These are phyloP conservation scores for Brassica cretica DNA, from an alignment of 345 rosid genomes.

Conservation along the genomic window DNA sequence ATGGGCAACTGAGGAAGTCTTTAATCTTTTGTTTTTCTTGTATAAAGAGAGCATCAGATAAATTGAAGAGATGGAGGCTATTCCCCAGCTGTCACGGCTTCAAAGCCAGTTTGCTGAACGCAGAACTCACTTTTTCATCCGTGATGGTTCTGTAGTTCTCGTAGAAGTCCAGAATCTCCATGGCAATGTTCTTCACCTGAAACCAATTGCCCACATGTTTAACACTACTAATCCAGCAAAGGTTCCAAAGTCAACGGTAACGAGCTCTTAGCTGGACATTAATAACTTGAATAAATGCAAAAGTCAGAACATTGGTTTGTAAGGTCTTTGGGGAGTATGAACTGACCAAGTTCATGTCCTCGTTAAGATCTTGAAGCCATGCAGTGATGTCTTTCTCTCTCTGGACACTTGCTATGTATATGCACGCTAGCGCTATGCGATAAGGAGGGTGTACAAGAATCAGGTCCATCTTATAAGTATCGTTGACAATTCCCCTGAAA, in stretches of 20 bases:
- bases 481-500: conserved; percentile 84
- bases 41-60: conserved; percentile 8
- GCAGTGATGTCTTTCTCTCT: conserved; percentile 78
- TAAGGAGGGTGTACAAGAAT: conserved; percentile 89
- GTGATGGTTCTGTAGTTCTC: conserved; percentile 43
- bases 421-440: conserved; percentile 84
- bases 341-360: conserved; percentile 91
- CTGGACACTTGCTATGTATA: conserved; percentile 73
- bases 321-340: conserved; percentile 4
- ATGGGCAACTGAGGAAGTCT: not conserved
- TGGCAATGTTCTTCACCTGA: conserved; percentile 54
- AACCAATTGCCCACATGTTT: conserved; percentile 9
- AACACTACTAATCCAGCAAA: not conserved
- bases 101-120: conserved; percentile 58
- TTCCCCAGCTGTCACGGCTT: conserved; percentile 32
- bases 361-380: conserved; percentile 94
- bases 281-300: not conserved
- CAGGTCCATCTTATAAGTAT: conserved; percentile 94
- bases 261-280: not conserved
- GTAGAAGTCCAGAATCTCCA: conserved; percentile 55
- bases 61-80: not conserved
- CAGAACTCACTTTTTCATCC: conserved; percentile 41
- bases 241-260: not conserved
- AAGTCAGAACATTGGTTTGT: not conserved
- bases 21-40: not conserved